Base-by-base conservation (phyloP, 1,284 basidiomycete genomes). In the Apiotrichum sp. region DNA sequence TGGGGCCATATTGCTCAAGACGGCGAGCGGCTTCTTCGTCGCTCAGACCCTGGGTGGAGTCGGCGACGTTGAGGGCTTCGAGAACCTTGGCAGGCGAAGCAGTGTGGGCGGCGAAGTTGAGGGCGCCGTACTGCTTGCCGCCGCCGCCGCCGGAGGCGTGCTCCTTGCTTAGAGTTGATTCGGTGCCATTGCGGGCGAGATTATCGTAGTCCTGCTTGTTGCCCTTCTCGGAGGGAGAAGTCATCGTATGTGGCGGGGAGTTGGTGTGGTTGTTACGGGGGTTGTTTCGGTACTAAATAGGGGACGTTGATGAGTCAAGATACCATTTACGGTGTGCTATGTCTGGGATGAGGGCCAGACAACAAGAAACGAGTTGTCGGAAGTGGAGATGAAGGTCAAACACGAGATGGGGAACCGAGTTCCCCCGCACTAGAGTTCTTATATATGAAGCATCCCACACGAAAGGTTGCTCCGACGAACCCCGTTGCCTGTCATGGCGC, bases 1-100 rank as follows among this genome's bases (percentile, higher is more conserved):
- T 79, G 6, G 68, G 75, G 1, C 78, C 78, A 55, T 77, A 71
- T 35, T 62, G 47, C 16, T 61, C 59, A n/a, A 73, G 61, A 14
- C 73, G 62, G 22, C 62, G 61, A 4, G 47, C 52, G 0, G 64
- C 71, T 35, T 72, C 69, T 6, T 55, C 47, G 8, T 70, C 65
- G 2, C 59, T 53, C 10, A 77, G 62, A 8, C 77, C 77, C 9
- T 59, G 57, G n/a, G 49, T 53, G 31, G 63, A 55, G 59, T 75
- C 62, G 22, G 35, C 22, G 29, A 66, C 61, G n/a, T 64, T 59
- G 40, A 77, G 65, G 0, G 70, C 69, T 31, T 72, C 66, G 55
- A 76, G 55, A 54, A 74, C 68, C 34, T 67, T 71, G 16, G 58
- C 47, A 2, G 70, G 69, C 6, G 59, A 50, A 2, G 65, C 61